These are phyloP conservation scores for Diplodia intermedia DNA, from an alignment of 2,329 filamentous ascomycete genomes.

Conservation along the genomic window DNA sequence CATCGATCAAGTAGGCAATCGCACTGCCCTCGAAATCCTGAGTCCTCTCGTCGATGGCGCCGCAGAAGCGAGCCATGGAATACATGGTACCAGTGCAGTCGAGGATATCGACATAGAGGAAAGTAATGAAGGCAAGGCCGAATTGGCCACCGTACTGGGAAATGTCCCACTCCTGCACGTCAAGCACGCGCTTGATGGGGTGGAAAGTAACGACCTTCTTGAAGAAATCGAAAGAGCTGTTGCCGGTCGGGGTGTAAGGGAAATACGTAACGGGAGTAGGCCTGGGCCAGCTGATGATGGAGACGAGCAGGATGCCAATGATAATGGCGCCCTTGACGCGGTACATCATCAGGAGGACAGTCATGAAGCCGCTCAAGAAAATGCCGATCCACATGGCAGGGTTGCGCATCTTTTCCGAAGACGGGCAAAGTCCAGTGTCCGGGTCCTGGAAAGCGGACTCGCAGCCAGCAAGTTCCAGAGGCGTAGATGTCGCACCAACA, in stretches of 20 bases:
- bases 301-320: slow-evolving; percentile 80
- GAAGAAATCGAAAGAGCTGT: slow-evolving; percentile 82
- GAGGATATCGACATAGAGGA: slow-evolving; percentile 89
- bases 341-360: slow-evolving; percentile 81
- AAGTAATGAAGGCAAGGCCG: slow-evolving; percentile 83
- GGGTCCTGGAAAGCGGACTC: slow-evolving; percentile 55
- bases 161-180: slow-evolving; percentile 77
- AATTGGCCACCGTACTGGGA: slow-evolving; percentile 75
- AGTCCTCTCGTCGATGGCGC: slow-evolving; percentile 79
- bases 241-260: slow-evolving; percentile 72
- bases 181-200: slow-evolving; percentile 71
- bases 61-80: slow-evolving; percentile 85
- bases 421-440: slow-evolving; percentile 66
- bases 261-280: slow-evolving; percentile 80
- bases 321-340: slow-evolving; percentile 88
- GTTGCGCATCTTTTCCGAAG: slow-evolving; percentile 76
- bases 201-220: slow-evolving; percentile 87
- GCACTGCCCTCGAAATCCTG: slow-evolving; percentile 89
- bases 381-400: slow-evolving; percentile 88
- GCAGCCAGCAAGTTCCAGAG: slow-evolving; percentile 79
- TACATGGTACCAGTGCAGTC: slow-evolving; percentile 87
- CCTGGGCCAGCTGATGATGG: slow-evolving; percentile 87
- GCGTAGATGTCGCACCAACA: slow-evolving; percentile 71
- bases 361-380: slow-evolving; percentile 83
- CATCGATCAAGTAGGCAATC: slow-evolving; percentile 83